phyloP scores from a whole-genome alignment of 768 basidiomycete genomes.

The Exidia glandulosa region DNA sequence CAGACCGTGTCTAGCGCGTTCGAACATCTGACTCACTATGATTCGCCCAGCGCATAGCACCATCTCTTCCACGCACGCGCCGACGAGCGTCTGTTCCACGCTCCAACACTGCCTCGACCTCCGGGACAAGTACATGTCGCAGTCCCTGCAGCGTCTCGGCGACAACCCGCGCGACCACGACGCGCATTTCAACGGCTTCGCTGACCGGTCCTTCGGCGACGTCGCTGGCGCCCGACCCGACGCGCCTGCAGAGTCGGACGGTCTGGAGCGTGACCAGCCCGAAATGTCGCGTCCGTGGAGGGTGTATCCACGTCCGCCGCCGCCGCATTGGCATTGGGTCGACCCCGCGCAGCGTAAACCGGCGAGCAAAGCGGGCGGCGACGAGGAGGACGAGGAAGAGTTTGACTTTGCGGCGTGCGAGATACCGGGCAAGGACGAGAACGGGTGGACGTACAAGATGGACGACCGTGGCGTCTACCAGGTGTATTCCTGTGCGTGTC shows the following conservation, averaged over 20 bases:
- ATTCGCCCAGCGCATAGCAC: constrained; percentile 13
- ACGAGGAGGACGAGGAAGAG: constrained; percentile 23
- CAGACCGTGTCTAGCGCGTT: constrained; percentile 10
- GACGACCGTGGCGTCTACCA: constrained; percentile 90
- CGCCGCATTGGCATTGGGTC: constrained; percentile 97
- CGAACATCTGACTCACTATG: constrained; percentile 16
- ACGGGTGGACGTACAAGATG: constrained; percentile 52
- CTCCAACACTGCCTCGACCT: constrained; percentile 80
- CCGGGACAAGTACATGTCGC: constrained; percentile 89
- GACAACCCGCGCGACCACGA: constrained; percentile 94
- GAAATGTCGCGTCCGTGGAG: constrained; percentile 67
- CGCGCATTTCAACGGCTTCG: constrained; percentile 57
- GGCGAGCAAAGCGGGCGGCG: constrained; percentile 3
- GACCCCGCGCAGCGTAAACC: too few species aligned
- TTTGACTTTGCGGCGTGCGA: constrained; percentile 64
- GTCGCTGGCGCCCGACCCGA: constrained; percentile 62
- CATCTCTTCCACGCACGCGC: constrained; percentile 35
- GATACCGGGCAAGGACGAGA: constrained; percentile 50
- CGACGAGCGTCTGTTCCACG: constrained; percentile 43
- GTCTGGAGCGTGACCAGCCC: constrained; percentile 14
- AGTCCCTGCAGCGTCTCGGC: constrained; percentile 82
- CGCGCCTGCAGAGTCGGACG: constrained; percentile 24
- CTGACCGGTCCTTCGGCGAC: constrained; percentile 41
- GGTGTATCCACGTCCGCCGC: constrained; percentile 87
- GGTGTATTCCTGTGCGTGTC: constrained; percentile 38